phyloP scores from a whole-genome alignment of 345 rosid species.

The Citrus trifoliata region DNA sequence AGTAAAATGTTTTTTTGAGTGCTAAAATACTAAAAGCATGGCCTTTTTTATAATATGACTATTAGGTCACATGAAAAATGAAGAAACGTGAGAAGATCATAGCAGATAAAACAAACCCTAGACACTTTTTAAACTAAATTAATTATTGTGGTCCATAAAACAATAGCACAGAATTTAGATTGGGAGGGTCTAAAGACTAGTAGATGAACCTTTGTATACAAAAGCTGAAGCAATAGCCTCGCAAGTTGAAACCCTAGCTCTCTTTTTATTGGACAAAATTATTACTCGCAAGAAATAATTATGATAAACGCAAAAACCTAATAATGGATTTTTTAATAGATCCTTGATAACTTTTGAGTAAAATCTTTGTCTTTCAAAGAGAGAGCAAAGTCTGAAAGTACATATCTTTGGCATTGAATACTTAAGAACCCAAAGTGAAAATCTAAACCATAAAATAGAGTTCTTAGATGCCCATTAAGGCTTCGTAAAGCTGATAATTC shows the following conservation, averaged over 20 bases:
- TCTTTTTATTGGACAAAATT: not conserved
- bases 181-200: not conserved
- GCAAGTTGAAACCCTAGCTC: not conserved
- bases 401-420: too few relatives aligned
- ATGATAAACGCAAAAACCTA: not conserved
- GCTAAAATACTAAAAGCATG: constrained; percentile 12
- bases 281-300: not conserved
- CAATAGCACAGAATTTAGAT: not conserved
- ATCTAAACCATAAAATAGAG: not conserved
- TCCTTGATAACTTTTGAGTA: not conserved
- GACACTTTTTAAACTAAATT: not conserved
- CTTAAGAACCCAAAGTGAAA: not conserved
- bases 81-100: not conserved
- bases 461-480: not conserved
- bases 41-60: not conserved
- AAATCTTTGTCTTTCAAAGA: not conserved
- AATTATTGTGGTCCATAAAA: not conserved
- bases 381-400: not conserved
- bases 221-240: not conserved
- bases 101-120: constrained; percentile 7
- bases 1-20: not conserved
- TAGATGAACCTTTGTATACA: not conserved
- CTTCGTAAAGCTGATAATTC: not conserved
- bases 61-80: constrained; percentile 28
- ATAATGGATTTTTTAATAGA: not conserved